A percentile compares a stretch with the other conserved stretches of the same genome.
phyloP scores from a whole-genome alignment of 345 rosid species.

The Pugionium cornutum region DNA sequence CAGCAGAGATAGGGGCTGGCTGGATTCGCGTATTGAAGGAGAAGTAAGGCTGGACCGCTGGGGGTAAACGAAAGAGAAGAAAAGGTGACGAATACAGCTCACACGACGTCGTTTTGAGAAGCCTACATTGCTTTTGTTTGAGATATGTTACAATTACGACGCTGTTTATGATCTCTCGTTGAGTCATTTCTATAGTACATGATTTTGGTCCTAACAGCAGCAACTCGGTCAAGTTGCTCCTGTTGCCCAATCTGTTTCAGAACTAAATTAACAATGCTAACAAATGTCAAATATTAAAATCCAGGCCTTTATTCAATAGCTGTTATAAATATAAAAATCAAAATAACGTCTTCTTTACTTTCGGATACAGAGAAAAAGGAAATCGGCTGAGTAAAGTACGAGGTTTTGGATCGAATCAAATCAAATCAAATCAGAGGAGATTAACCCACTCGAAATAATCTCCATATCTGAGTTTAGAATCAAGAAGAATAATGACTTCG shows the following conservation, averaged over 20 bases:
- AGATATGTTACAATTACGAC: too few relatives aligned
- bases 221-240: too few relatives aligned
- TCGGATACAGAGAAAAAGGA: constrained; percentile 9
- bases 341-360: neutral
- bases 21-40: constrained; percentile 22
- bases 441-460: constrained; percentile 20
- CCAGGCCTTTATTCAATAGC: neutral
- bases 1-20: constrained; percentile 10
- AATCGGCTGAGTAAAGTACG: neutral
- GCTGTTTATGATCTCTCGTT: too few relatives aligned
- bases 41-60: constrained; percentile 27
- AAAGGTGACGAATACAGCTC: neutral
- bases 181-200: too few relatives aligned
- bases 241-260: too few relatives aligned
- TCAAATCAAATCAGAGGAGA: constrained; percentile 32
- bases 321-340: constrained; percentile 7
- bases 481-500: constrained; percentile 21
- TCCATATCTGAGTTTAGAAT: constrained; percentile 34
- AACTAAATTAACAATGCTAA: too few relatives aligned
- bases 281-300: too few relatives aligned
- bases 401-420: constrained; percentile 14
- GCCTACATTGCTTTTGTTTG: too few relatives aligned
- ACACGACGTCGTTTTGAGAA: constrained; percentile 20
- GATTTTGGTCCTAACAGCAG: too few relatives aligned
- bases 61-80: constrained; percentile 21